Conservation (phyloP, 2,329 filamentous ascomycete species). For the Phoma sp. region DNA sequence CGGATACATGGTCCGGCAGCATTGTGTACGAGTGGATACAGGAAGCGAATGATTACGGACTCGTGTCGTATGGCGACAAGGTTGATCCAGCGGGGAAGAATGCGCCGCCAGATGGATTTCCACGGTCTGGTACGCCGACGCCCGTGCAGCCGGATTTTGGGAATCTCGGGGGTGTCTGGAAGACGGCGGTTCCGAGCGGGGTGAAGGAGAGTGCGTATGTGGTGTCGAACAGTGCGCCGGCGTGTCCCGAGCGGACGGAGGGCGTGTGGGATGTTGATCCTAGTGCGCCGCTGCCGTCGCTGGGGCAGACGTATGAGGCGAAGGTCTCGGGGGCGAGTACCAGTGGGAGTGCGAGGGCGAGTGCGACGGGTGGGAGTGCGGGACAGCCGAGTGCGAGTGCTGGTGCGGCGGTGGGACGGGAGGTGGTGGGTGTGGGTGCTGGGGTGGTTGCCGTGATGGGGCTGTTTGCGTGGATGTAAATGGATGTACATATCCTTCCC, state of each 20-base stretch:
- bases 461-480: conserved; percentile 30
- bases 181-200: conserved; percentile 72
- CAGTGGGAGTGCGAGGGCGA: conserved; percentile 8
- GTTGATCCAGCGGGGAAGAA: conserved; percentile 55
- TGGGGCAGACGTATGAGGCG: conserved; percentile 58
- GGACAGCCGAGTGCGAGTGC: conserved; percentile 14
- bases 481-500: too few species aligned
- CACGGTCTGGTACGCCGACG: conserved; percentile 74
- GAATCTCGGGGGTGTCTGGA: conserved; percentile 81
- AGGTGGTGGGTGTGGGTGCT: conserved; percentile 19
- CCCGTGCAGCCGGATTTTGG: conserved; percentile 78
- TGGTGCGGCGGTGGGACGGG: conserved; percentile 20
- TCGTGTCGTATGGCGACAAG: conserved; percentile 76
- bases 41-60: conserved; percentile 82
- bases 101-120: conserved; percentile 70
- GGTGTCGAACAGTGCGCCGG: conserved; percentile 66
- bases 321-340: conserved; percentile 8
- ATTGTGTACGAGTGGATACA: conserved; percentile 93
- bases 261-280: conserved; percentile 78
- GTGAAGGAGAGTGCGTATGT: conserved; percentile 72
- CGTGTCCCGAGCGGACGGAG: conserved; percentile 73
- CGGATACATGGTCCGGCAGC: conserved; percentile 73
- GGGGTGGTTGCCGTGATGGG: conserved; percentile 30
- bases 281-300: conserved; percentile 71
- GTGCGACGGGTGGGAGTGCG: conserved; percentile 6